These are phyloP conservation scores for Phialophora chinensis DNA, from an alignment of 2,329 filamentous ascomycete species.

Conservation along the genomic window DNA sequence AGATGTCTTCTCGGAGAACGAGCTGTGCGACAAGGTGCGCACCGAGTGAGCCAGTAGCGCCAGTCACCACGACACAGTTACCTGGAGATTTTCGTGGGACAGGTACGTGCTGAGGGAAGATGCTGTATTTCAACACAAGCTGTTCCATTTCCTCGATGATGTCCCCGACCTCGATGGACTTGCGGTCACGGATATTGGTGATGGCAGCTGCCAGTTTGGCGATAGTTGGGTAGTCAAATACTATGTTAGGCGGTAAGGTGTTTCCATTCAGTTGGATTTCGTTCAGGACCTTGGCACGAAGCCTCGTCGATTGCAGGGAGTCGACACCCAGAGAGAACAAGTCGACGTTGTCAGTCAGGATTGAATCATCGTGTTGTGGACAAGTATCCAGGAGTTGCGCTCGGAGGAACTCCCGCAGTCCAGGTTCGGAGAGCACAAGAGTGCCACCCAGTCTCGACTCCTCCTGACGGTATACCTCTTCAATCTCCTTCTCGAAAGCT, in stretches of 20 bases:
- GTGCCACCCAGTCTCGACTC: conserved; percentile 34
- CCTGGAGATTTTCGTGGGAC: conserved; percentile 34
- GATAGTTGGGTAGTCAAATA: conserved; percentile 64
- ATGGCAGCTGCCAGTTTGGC: conserved; percentile 49
- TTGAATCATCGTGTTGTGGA: conserved; percentile 29
- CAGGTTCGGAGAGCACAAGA: conserved; percentile 40
- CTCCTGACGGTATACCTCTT: conserved; percentile 49
- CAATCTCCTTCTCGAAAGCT: conserved; percentile 56
- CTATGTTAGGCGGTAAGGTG: conserved; percentile 60
- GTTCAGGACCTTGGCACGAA: conserved; percentile 59
- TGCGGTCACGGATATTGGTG: conserved; percentile 36
- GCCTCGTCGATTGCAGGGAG: conserved; percentile 63
- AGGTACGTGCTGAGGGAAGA: conserved; percentile 43
- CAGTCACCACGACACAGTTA: conserved; percentile 57
- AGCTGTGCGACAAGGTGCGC: conserved; percentile 62
- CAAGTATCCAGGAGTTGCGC: conserved; percentile 40
- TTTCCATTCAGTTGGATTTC: conserved; percentile 57
- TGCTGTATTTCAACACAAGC: conserved; percentile 50
- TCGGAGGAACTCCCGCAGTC: conserved; percentile 47
- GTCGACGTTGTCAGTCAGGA: conserved; percentile 53
- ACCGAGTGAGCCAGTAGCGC: conserved; percentile 69
- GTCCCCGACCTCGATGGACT: conserved; percentile 42
- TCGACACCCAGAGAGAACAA: conserved; percentile 66
- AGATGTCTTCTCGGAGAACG: conserved; percentile 44
- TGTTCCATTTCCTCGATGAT: conserved; percentile 52